Percentiles rank a stretch among this genome's conserved stretches.
These are phyloP conservation scores for Lasiodiplodia theobromae DNA, from an alignment of 2,329 filamentous ascomycete species.

Conservation along the genomic window DNA sequence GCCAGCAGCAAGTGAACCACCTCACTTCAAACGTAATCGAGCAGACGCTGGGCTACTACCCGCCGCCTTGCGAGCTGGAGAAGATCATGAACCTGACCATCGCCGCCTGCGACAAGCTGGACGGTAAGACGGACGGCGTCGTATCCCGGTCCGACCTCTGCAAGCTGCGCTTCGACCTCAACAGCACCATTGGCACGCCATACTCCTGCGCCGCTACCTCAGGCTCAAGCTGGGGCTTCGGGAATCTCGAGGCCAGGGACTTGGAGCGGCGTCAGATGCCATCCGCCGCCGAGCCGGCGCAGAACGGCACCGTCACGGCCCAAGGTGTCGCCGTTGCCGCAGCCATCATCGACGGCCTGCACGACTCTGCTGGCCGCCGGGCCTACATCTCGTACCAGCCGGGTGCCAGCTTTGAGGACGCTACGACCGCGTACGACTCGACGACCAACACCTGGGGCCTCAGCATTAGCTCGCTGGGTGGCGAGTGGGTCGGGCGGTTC, in stretches of 20 bases:
- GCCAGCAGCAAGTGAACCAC: conserved; percentile 56
- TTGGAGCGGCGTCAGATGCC: conserved; percentile 10
- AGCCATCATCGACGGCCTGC: conserved; percentile 45
- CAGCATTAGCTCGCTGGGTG: conserved; percentile 42
- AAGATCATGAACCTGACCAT: conserved; percentile 64
- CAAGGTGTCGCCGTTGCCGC: conserved; percentile 38
- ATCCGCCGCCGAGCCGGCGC: conserved; percentile 34
- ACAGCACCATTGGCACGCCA: conserved; percentile 53
- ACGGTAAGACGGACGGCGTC: conserved; percentile 63
- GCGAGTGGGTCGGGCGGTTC: conserved; percentile 52
- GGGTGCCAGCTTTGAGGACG: conserved; percentile 43
- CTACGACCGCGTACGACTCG: conserved; percentile 45
- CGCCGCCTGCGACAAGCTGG: conserved; percentile 61
- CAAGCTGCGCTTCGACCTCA: conserved; percentile 55
- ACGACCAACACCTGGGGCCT: conserved; percentile 42
- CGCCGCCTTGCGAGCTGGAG: conserved; percentile 55
- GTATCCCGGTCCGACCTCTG: conserved; percentile 59
- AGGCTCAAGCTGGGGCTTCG: conserved; percentile 30
- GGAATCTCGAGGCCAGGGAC: conserved; percentile 30
- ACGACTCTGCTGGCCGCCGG: conserved; percentile 48
- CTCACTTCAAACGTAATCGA: conserved; percentile 51
- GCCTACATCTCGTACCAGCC: conserved; percentile 52
- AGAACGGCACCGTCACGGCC: conserved; percentile 43
- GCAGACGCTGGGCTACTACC: conserved; percentile 50
- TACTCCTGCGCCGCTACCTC: conserved; percentile 52